Evolutionary conservation across 805 yeast genomes (phyloP).

Genomic region (Wickerhamiella azymoides): DNA sequence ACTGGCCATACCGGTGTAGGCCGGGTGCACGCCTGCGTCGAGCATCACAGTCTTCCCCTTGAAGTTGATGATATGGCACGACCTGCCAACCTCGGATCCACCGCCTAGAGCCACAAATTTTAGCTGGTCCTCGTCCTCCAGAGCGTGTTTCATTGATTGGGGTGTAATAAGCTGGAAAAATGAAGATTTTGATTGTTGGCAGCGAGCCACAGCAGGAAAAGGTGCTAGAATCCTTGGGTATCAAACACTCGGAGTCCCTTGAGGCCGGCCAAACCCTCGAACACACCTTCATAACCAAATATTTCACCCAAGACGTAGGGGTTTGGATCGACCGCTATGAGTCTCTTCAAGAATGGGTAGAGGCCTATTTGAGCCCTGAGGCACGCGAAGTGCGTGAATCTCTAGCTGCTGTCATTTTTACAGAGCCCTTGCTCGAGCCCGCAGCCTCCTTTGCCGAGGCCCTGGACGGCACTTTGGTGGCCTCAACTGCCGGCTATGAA

Average conservation of each 20-base stretch:
- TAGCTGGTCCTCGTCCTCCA: slow-evolving; percentile 29
- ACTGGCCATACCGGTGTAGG: slow-evolving; percentile 75
- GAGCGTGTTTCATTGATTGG: slow-evolving; percentile 1
- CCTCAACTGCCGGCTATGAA: slow-evolving; percentile 6
- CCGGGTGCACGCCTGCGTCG: slow-evolving; percentile 98
- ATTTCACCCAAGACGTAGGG: slow-evolving; percentile 25
- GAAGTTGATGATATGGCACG: slow-evolving; percentile 84
- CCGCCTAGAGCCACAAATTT: slow-evolving; percentile 89
- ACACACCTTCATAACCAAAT: slow-evolving; percentile 21
- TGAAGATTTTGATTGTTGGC: slow-evolving; percentile 25
- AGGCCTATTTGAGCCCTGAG: slow-evolving; percentile 21
- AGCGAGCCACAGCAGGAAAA: neutral
- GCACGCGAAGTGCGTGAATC: slow-evolving; percentile 28
- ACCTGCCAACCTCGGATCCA: slow-evolving; percentile 95
- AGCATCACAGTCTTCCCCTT: slow-evolving; percentile 92
- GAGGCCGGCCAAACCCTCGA: slow-evolving; percentile 10
- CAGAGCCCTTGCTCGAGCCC: neutral
- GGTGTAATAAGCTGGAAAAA: neutral
- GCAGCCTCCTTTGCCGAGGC: slow-evolving; percentile 11
- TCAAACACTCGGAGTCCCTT: slow-evolving; percentile 3
- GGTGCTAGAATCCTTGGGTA: neutral
- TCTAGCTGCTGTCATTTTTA: slow-evolving; percentile 24
- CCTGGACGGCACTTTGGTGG: slow-evolving; percentile 13
- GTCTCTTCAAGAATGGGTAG: slow-evolving; percentile 21
- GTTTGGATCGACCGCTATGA: slow-evolving; percentile 27